A percentile compares a stretch with the other conserved stretches of the same genome.
Conservation (phyloP, 1,139 yeast genomes). For the Geotrichum phurueaensis region DNA sequence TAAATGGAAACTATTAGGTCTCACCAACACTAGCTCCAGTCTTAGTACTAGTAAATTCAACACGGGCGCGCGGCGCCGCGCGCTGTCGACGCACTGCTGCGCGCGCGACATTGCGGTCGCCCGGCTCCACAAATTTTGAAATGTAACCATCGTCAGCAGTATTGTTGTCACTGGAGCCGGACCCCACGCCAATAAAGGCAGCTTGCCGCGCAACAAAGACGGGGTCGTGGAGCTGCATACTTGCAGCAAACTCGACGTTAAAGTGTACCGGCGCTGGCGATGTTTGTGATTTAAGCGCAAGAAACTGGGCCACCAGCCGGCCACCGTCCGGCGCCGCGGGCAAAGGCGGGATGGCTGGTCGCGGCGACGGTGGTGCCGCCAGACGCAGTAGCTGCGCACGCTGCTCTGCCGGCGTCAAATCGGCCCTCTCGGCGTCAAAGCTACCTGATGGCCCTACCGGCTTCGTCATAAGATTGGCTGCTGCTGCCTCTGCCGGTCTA, state of each 20-base stretch:
- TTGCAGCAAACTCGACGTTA: neutral
- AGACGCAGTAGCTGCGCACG: slow-evolving; percentile 2
- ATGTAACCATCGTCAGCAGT: neutral
- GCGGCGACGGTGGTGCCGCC: neutral
- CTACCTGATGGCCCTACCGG: too few species aligned
- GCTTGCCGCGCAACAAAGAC: neutral
- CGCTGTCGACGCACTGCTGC: neutral
- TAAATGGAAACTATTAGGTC: neutral
- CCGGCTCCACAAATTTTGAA: neutral
- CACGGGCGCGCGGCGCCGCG: neutral
- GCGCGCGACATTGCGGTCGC: neutral
- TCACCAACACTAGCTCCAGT: neutral
- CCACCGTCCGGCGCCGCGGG: neutral
- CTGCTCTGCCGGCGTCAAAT: slow-evolving; percentile 4
- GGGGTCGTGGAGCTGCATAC: neutral
- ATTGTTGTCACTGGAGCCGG: too few species aligned
- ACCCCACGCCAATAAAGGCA: neutral
- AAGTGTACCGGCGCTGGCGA: slow-evolving; percentile 1
- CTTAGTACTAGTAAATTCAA: slow-evolving; percentile 1
- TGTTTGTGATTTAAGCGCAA: neutral
- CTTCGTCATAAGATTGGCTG: too few species aligned
- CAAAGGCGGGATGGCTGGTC: neutral
- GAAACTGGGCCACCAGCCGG: slow-evolving; percentile 2
- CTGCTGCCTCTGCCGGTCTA: too few species aligned
- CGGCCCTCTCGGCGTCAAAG: neutral